Evolutionary conservation across 1,284 basidiomycete genomes (phyloP).

Genomic region (Lignosus rhinocerotis): DNA sequence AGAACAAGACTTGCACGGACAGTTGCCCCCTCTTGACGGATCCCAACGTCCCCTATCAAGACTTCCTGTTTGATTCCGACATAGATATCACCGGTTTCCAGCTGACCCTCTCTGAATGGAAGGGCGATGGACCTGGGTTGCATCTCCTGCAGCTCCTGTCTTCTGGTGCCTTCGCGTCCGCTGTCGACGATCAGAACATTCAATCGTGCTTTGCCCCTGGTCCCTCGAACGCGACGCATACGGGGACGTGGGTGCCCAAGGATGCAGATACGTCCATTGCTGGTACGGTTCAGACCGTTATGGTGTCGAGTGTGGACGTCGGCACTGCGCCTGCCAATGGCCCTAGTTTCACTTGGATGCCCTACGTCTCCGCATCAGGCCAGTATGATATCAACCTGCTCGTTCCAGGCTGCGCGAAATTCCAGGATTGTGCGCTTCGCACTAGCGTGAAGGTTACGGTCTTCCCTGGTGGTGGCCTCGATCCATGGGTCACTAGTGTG

Average conservation of each 20-base stretch:
- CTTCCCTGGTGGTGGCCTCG: slow-evolving; percentile 69
- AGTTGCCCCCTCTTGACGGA: slow-evolving; percentile 78
- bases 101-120: slow-evolving; percentile 77
- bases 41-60: slow-evolving; percentile 79
- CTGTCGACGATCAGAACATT: slow-evolving; percentile 59
- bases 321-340: slow-evolving; percentile 59
- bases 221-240: slow-evolving; percentile 61
- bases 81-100: slow-evolving; percentile 79
- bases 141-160: slow-evolving; percentile 91
- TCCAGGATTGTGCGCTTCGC: slow-evolving; percentile 79
- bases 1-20: slow-evolving; percentile 71
- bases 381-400: slow-evolving; percentile 84
- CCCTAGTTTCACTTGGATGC: slow-evolving; percentile 86
- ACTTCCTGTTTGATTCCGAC: slow-evolving; percentile 77
- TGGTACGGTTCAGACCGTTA: slow-evolving; percentile 77
- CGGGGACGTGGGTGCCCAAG: slow-evolving; percentile 71
- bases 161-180: slow-evolving; percentile 84
- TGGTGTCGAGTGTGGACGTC: slow-evolving; percentile 69
- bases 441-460: slow-evolving; percentile 85
- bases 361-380: slow-evolving; percentile 87
- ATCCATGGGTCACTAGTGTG: slow-evolving; percentile 68
- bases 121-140: slow-evolving; percentile 79
- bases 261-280: slow-evolving; percentile 71
- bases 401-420: slow-evolving; percentile 83
- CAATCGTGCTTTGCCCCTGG: slow-evolving; percentile 76